These are phyloP conservation scores for Amniculicola lignicola DNA, from an alignment of 495 filamentous ascomycete genomes.

Conservation along the genomic window DNA sequence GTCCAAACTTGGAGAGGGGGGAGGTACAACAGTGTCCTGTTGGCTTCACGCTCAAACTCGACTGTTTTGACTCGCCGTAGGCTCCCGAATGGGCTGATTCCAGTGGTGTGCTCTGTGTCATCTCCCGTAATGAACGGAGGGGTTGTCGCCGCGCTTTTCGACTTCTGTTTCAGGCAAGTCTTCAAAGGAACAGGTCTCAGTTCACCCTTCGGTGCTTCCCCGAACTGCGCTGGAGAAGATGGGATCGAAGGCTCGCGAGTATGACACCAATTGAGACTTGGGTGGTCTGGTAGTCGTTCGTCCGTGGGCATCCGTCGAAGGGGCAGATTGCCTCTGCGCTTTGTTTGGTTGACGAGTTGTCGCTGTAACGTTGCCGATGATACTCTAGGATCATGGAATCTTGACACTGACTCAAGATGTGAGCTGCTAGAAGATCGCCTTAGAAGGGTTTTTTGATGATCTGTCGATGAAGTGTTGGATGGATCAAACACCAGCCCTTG, in stretches of 20 bases:
- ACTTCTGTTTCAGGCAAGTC: constrained; percentile 16
- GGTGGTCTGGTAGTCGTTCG: background rate
- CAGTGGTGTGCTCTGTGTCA: too few relatives aligned
- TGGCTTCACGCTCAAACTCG: constrained; percentile 13
- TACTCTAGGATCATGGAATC: constrained; percentile 3
- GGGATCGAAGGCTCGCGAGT: background rate
- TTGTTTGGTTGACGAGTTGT: constrained; percentile 9
- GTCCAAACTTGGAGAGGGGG: constrained; percentile 12
- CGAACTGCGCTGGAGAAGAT: background rate
- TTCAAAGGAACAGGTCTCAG: constrained; percentile 13
- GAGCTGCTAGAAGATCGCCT: constrained; percentile 10
- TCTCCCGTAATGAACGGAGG: background rate
- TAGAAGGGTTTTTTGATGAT: background rate
- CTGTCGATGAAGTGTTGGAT: too few relatives aligned
- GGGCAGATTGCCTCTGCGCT: background rate
- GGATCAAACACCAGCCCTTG: too few relatives aligned
- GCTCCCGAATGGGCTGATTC: too few relatives aligned
- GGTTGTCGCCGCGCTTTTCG: constrained; percentile 17
- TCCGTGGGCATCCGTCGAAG: background rate
- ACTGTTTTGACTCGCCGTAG: constrained; percentile 26
- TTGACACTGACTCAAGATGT: too few relatives aligned
- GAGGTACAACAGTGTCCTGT: constrained; percentile 8
- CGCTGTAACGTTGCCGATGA: constrained; percentile 10
- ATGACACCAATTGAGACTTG: constrained; percentile 10
- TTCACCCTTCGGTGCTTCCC: background rate